Evolutionary conservation across 148 eudicot species (phyloP), one percentile per base, ranked within the genome.

Genomic region (Arbutus unedo): DNA sequence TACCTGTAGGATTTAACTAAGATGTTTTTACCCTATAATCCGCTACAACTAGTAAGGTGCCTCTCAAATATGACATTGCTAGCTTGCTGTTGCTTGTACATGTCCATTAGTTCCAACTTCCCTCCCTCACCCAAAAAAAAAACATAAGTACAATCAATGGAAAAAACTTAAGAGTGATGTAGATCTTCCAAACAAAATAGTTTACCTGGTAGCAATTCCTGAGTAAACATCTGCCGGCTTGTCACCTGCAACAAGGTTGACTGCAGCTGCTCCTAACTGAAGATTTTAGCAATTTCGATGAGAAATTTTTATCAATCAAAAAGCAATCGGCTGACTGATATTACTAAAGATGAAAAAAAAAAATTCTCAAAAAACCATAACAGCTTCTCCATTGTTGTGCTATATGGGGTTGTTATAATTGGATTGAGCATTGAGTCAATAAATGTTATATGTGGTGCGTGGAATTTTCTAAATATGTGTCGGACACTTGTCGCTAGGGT

Each of bases 211-310:
- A 88, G 99, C 99, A 87, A 96, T 94, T 50, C 91, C 98, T 57
- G 99, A 93, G 88, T 96, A 96, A 81, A 96, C 99, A 90, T 96
- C 99, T 50, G 98, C 99, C 21, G 99, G 99, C 83, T 94, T 93
- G 82, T 94, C 94, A 83, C 99, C 99, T 5, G 83, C 91, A 45
- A 94, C 95, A 86, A 96, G 99, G 91, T 96, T 96, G 80, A 96
- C 99, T 25, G 99, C 97, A 86, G 86, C 91, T 75, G 99, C 99
- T 87, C 98, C 98, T 67, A 94, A 85, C 99, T 96, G 88, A 70
- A 86, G 44, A 88, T 66, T 25, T 72, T 38, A 68, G 49, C 48
- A 78, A 70, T 45, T 50, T n/a, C 4, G 47, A 38, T 64, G 47
- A 50, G 62, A 49, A 67, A 67, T 21, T 7, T 50, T 19, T 41